These are phyloP conservation scores for Coffea eugenioides DNA, from an alignment of 257 asterid species.

Conservation along the genomic window DNA sequence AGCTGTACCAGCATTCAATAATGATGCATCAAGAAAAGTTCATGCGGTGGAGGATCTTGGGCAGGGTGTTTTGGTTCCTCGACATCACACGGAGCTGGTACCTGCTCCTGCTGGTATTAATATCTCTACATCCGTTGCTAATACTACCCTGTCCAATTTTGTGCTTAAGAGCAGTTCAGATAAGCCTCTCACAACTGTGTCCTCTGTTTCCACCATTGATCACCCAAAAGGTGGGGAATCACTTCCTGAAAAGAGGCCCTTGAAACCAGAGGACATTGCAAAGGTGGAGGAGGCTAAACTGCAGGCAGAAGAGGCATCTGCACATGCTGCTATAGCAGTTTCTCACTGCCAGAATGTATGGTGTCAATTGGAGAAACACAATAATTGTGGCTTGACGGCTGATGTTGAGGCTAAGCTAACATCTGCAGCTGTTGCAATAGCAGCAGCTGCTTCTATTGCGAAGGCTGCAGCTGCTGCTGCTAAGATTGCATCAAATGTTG, in stretches of 20 bases:
- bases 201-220: conserved; percentile 44
- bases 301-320: conserved; percentile 84
- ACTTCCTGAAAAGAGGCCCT: conserved; percentile 43
- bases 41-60: conserved; percentile 45
- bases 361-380: conserved; percentile 68
- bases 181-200: conserved; percentile 33
- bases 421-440: conserved; percentile 86
- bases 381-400: conserved; percentile 49
- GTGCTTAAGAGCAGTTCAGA: conserved; percentile 41
- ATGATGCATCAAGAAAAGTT: conserved; percentile 33
- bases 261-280: conserved; percentile 40
- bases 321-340: conserved; percentile 72
- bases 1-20: conserved; percentile 39
- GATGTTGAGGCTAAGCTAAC: conserved; percentile 72
- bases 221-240: conserved; percentile 38
- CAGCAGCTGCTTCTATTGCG: conserved; percentile 96
- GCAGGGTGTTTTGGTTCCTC: conserved; percentile 42
- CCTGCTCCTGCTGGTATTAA: conserved; percentile 41
- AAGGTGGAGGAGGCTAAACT: conserved; percentile 79
- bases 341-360: conserved; percentile 77
- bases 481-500: conserved; percentile 82
- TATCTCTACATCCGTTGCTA: conserved; percentile 67
- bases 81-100: conserved; percentile 38
- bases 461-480: conserved; percentile 99
- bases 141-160: conserved; percentile 47